These are phyloP conservation scores for Colletotrichum viniferum DNA, from an alignment of 2,329 filamentous ascomycete species.

Conservation along the genomic window DNA sequence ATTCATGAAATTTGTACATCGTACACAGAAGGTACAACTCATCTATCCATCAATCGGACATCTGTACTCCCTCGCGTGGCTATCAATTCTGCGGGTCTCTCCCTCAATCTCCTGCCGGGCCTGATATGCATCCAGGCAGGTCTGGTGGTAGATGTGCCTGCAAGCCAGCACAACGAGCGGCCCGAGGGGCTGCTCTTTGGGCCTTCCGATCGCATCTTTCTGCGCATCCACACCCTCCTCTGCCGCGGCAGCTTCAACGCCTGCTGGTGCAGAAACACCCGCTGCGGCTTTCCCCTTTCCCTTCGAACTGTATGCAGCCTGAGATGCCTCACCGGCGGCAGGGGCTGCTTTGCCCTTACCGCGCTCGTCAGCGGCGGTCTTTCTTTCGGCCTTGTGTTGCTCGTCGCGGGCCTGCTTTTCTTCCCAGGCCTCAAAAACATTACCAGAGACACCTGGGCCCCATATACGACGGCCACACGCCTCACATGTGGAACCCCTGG, in stretches of 20 bases:
- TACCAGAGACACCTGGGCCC: constrained; percentile 82
- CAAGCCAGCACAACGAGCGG: constrained; percentile 72
- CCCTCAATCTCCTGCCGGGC: constrained; percentile 52
- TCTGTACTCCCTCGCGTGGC: constrained; percentile 52
- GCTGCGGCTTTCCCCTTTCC: constrained; percentile 66
- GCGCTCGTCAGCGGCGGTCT: constrained; percentile 44
- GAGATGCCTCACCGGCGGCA: constrained; percentile 3
- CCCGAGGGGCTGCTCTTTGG: constrained; percentile 57
- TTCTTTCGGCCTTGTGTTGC: constrained; percentile 47
- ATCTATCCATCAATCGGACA: constrained; percentile 61
- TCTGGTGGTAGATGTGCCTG: constrained; percentile 72
- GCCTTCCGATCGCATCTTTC: constrained; percentile 31
- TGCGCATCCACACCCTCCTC: constrained; percentile 38
- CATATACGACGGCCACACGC: constrained; percentile 82
- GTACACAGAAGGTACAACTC: constrained; percentile 13
- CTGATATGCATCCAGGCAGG: constrained; percentile 70
- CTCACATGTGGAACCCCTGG: constrained; percentile 85
- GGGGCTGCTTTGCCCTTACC: constrained; percentile 42
- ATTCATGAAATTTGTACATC: constrained; percentile 22
- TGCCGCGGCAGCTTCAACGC: constrained; percentile 42
- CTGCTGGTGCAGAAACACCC: constrained; percentile 33
- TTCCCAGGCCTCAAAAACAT: constrained; percentile 85
- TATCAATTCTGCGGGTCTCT: constrained; percentile 43
- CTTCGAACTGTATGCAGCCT: constrained; percentile 38
- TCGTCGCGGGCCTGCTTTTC: constrained; percentile 57